These are phyloP conservation scores for Phytopythium delawarense DNA, from an alignment of 352 stramenopile species.

Conservation along the genomic window DNA sequence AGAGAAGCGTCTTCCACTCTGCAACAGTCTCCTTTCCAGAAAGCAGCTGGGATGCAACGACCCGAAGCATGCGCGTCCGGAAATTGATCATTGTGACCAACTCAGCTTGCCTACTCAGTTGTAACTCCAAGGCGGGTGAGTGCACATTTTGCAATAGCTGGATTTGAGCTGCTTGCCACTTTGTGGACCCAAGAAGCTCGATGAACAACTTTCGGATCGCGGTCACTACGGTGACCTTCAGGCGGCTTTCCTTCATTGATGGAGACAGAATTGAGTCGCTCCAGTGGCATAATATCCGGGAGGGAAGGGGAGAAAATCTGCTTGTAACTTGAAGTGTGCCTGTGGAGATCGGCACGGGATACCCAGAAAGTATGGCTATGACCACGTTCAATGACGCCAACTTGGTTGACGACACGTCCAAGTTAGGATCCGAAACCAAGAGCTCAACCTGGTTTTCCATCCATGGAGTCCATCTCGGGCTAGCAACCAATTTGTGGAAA, in stretches of 20 bases:
- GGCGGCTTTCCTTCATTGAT: neutral
- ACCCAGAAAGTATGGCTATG: neutral
- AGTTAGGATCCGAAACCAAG: neutral
- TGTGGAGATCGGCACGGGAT: neutral
- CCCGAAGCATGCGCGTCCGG: conserved; percentile 19
- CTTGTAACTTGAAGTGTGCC: too few species aligned
- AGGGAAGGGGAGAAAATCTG: neutral
- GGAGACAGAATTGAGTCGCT: neutral
- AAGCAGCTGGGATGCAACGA: conserved; percentile 11
- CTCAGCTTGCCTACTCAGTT: neutral
- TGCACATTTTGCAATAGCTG: neutral
- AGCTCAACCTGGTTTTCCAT: conserved; percentile 11
- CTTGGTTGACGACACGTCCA: neutral
- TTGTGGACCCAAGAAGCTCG: neutral
- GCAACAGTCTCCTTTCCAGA: neutral
- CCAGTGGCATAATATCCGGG: neutral
- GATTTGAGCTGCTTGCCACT: neutral
- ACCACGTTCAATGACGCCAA: neutral
- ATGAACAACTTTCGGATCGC: neutral
- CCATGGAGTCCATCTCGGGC: conserved; percentile 12
- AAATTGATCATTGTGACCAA: conserved; percentile 7
- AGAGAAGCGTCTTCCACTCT: neutral
- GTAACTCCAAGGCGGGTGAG: neutral
- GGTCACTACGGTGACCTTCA: neutral
- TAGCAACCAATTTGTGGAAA: conserved; percentile 23